These are phyloP conservation scores for Talaromyces islandicus DNA, from an alignment of 2,329 filamentous ascomycete species.

Conservation along the genomic window DNA sequence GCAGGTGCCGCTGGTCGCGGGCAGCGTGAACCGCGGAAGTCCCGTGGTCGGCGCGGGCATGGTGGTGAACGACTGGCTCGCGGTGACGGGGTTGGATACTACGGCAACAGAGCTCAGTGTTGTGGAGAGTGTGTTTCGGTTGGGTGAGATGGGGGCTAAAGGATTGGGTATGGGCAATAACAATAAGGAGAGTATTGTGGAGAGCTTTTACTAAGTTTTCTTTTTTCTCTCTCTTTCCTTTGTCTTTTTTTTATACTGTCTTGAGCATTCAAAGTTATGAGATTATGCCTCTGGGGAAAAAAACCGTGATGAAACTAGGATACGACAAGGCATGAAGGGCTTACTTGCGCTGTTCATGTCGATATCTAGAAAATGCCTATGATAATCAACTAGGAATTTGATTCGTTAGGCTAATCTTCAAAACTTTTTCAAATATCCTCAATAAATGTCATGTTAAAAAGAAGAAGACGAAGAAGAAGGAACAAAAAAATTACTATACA, in stretches of 20 bases:
- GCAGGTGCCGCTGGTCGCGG: conserved; percentile 92
- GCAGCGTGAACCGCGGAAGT: conserved; percentile 86
- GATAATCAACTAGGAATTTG: neutral
- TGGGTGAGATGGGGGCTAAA: conserved; percentile 70
- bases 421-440: neutral
- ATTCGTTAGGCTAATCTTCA: neutral
- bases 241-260: neutral
- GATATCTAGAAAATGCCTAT: neutral
- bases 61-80: conserved; percentile 97
- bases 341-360: neutral
- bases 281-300: neutral
- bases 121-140: conserved; percentile 89
- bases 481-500: neutral
- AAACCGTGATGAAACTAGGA: neutral
- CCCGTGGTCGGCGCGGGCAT: conserved; percentile 94
- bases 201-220: conserved; percentile 79
- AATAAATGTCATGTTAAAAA: neutral
- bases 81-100: conserved; percentile 86
- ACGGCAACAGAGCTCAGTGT: conserved; percentile 97
- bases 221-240: neutral
- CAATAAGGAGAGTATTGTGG: conserved; percentile 97
- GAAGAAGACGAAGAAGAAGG: too few species aligned
- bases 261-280: neutral
- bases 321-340: neutral
- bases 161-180: conserved; percentile 50